Percentiles rank a stretch among this genome's conserved stretches.
Evolutionary conservation across 345 rosid species (phyloP).

Genomic region (Populus euphratica): DNA sequence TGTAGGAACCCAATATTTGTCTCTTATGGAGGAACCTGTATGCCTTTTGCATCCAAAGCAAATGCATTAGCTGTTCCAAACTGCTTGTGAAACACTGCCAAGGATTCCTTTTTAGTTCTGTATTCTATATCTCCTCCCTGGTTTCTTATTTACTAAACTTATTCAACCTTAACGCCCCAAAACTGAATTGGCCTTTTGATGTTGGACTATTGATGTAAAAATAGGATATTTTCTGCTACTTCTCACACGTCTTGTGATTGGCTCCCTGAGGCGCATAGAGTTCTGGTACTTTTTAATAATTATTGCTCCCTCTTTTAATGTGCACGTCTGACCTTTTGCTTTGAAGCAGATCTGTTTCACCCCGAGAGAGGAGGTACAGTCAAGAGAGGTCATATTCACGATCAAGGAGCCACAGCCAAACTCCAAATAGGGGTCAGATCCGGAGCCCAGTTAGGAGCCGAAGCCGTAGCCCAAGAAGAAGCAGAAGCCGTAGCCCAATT

Average conservation of each 20-base stretch:
- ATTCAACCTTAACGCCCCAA: neutral
- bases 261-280: neutral
- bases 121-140: neutral
- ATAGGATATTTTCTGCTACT: neutral
- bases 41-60: neutral
- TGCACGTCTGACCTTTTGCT: conserved; percentile 5
- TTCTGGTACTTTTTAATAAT: neutral
- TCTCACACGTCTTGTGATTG: neutral
- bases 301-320: neutral
- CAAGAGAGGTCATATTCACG: conserved; percentile 38
- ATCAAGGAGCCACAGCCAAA: conserved; percentile 62
- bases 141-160: neutral
- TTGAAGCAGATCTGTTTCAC: conserved; percentile 30
- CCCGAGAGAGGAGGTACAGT: conserved; percentile 27
- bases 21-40: neutral
- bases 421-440: conserved; percentile 41
- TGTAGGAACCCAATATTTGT: neutral
- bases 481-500: conserved; percentile 32
- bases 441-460: conserved; percentile 14
- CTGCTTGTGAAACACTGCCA: neutral
- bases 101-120: neutral
- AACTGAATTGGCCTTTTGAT: neutral
- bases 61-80: neutral
- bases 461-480: conserved; percentile 20
- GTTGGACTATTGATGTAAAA: neutral